Evolutionary conservation across 208 protist genomes (phyloP).

Genomic region (Trypanosoma rangeli): DNA sequence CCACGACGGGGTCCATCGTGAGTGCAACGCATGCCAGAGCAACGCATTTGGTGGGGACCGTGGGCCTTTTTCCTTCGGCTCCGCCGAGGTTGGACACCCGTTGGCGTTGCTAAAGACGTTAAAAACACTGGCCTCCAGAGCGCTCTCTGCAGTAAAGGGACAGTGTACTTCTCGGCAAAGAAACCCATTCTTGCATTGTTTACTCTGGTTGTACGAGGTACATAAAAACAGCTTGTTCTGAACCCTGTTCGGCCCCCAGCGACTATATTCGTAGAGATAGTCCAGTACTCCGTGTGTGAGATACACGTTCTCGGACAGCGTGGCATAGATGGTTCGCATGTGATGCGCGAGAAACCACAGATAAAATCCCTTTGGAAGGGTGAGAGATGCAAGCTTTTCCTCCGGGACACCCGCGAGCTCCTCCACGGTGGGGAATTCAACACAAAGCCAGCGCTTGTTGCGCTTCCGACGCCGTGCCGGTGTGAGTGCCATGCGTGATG

Average conservation of each 20-base stretch:
- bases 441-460: slow-evolving; percentile 60
- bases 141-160: slow-evolving; percentile 42
- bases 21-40: slow-evolving; percentile 65
- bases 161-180: slow-evolving; percentile 82
- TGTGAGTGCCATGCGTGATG: not conserved
- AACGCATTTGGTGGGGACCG: slow-evolving; percentile 43
- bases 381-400: slow-evolving; percentile 29
- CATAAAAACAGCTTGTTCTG: slow-evolving; percentile 73
- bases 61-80: not conserved
- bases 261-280: slow-evolving; percentile 80
- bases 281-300: slow-evolving; percentile 73
- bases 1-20: slow-evolving; percentile 60
- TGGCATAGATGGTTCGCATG: slow-evolving; percentile 74
- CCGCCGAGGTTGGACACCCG: slow-evolving; percentile 27
- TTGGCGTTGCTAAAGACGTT: slow-evolving; percentile 73
- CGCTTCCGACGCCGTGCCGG: slow-evolving; percentile 38
- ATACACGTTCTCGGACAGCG: slow-evolving; percentile 47
- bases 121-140: slow-evolving; percentile 51
- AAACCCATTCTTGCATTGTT: slow-evolving; percentile 55
- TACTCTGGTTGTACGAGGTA: slow-evolving; percentile 44
- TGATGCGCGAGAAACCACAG: slow-evolving; percentile 73
- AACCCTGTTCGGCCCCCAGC: slow-evolving; percentile 76
- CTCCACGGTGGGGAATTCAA: slow-evolving; percentile 57
- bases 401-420: slow-evolving; percentile 47
- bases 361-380: slow-evolving; percentile 61